These are phyloP conservation scores for Mitragyna speciosa DNA, from an alignment of 257 asterid genomes.

Conservation along the genomic window DNA sequence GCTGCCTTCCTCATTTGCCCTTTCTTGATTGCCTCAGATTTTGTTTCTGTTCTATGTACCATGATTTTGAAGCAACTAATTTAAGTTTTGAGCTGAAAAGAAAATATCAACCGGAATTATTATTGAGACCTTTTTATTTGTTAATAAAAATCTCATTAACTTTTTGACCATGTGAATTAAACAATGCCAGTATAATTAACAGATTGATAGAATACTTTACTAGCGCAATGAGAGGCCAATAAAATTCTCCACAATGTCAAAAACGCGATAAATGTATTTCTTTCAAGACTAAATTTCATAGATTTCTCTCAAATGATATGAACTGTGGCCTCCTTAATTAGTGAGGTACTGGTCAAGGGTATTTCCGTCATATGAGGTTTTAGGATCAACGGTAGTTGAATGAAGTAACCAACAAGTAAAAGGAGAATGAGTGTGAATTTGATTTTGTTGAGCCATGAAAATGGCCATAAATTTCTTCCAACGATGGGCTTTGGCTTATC, in stretches of 20 bases:
- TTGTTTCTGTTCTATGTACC: not conserved
- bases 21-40: not conserved
- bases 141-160: no score
- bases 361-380: not conserved
- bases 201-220: no score
- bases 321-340: not conserved
- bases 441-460: not conserved
- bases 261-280: not conserved
- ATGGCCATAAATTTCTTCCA: constrained; percentile 17
- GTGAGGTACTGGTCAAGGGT: no score
- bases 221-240: not conserved
- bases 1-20: not conserved
- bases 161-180: no score
- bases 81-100: not conserved
- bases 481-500: constrained; percentile 15
- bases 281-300: not conserved
- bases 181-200: no score
- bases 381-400: not conserved
- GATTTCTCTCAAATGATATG: not conserved
- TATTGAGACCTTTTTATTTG: no score
- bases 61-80: not conserved
- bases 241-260: no score
- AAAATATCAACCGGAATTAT: no score
- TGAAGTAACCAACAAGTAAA: not conserved
- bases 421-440: constrained; percentile 9